These are phyloP conservation scores for Malus hybrid DNA, from an alignment of 331 rosid species.

Conservation along the genomic window DNA sequence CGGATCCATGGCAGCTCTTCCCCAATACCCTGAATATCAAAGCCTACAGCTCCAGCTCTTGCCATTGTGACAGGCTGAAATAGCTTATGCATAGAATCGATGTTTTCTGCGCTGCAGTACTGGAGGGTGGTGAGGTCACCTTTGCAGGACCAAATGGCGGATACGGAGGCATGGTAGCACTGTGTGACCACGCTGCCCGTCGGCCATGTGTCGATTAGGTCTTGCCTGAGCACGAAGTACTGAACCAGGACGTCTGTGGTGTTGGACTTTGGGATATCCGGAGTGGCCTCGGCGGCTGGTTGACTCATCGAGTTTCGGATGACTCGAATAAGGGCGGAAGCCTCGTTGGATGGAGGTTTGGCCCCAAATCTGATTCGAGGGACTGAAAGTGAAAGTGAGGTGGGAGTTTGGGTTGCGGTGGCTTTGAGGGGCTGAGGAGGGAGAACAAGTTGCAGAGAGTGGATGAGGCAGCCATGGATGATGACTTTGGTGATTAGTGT, in stretches of 20 bases:
- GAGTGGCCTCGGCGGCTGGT: conserved; percentile 19
- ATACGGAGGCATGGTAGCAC: conserved; percentile 92
- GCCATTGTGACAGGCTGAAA: too few species aligned
- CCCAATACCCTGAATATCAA: too few species aligned
- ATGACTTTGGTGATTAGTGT: background rate
- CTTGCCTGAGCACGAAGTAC: conserved; percentile 91
- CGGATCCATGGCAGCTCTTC: too few species aligned
- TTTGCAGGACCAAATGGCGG: conserved; percentile 66
- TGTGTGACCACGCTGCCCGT: conserved; percentile 79
- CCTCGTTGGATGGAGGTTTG: background rate
- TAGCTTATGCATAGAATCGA: conserved; percentile 82
- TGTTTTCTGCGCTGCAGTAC: conserved; percentile 60
- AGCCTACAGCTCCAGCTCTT: too few species aligned
- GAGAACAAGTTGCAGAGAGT: conserved; percentile 49
- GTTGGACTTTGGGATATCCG: conserved; percentile 16
- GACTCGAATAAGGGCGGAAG: conserved; percentile 28
- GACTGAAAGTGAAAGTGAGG: background rate
- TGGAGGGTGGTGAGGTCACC: conserved; percentile 50
- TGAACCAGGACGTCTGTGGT: conserved; percentile 48
- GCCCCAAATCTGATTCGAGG: background rate
- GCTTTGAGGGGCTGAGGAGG: conserved; percentile 48
- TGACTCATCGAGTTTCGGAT: conserved; percentile 52
- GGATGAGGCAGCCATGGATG: conserved; percentile 53
- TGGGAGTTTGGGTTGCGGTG: conserved; percentile 22
- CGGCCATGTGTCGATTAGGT: conserved; percentile 80